A percentile compares a stretch with the other conserved stretches of the same genome.
phyloP scores from a whole-genome alignment of 2,329 filamentous ascomycete genomes.

The Fusarium camptoceras region DNA sequence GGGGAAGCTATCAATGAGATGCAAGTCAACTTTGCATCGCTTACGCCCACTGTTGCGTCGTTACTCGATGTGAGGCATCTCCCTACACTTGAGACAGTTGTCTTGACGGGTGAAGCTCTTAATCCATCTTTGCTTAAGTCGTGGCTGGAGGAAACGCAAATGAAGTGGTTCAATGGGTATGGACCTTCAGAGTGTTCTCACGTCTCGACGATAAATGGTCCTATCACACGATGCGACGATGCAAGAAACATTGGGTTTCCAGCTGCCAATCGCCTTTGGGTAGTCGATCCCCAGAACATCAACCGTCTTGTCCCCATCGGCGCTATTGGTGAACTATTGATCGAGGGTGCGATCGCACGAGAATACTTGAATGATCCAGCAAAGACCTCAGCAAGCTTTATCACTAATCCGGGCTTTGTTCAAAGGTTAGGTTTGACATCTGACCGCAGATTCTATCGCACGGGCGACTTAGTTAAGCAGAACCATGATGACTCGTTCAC shows the following conservation, averaged over 20 bases:
- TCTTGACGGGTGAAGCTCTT: conserved; percentile 5
- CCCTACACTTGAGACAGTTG: not conserved
- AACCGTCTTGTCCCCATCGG: too few relatives aligned
- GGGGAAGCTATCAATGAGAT: not conserved
- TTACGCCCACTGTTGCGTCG: conserved; percentile 1
- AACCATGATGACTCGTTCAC: not conserved
- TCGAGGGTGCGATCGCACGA: not conserved
- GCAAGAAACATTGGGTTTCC: too few relatives aligned
- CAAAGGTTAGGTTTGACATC: not conserved
- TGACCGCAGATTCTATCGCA: not conserved
- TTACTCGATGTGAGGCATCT: not conserved
- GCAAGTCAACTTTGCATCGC: not conserved
- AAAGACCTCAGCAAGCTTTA: not conserved
- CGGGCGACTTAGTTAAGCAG: not conserved
- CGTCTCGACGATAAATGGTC: too few relatives aligned
- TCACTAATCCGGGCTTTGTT: not conserved
- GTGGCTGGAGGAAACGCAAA: too few relatives aligned
- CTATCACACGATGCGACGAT: too few relatives aligned
- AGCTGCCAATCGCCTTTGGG: too few relatives aligned
- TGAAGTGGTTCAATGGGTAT: too few relatives aligned
- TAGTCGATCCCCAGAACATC: too few relatives aligned
- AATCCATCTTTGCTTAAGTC: not conserved
- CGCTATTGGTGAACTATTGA: not conserved
- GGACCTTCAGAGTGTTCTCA: too few relatives aligned
- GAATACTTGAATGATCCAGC: conserved; percentile 1